Conservation (phyloP, 768 basidiomycete genomes). For the Mycena leptocephala region DNA sequence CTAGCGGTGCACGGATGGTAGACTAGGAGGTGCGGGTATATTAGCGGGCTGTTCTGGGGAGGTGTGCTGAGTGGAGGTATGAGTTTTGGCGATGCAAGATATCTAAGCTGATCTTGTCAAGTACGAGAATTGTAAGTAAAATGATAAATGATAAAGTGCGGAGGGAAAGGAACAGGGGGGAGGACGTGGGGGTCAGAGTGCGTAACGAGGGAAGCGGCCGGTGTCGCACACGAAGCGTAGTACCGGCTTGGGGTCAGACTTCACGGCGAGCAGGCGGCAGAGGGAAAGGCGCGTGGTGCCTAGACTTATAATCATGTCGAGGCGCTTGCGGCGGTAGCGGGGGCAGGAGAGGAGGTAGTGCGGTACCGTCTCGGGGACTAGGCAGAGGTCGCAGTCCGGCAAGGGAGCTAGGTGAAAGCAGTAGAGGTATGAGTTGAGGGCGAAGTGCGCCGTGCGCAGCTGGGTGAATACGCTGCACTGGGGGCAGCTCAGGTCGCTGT, state of each 20-base stretch:
- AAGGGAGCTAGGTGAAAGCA: neutral
- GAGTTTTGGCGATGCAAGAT: too few relatives aligned
- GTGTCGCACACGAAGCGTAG: neutral
- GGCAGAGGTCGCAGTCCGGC: neutral
- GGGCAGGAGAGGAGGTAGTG: too few relatives aligned
- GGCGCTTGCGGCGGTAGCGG: too few relatives aligned
- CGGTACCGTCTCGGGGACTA: too few relatives aligned
- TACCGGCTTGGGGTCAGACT: neutral
- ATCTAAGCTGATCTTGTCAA: too few relatives aligned
- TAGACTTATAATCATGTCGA: too few relatives aligned
- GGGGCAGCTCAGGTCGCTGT: neutral
- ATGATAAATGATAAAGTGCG: too few relatives aligned
- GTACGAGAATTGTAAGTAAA: too few relatives aligned
- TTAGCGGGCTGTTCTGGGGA: too few relatives aligned
- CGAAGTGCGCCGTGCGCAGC: neutral
- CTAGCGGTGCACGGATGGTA: too few relatives aligned
- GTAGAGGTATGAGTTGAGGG: neutral
- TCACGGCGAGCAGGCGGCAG: neutral
- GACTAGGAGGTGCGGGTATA: too few relatives aligned
- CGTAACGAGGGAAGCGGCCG: neutral
- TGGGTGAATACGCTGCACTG: neutral
- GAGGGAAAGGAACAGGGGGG: neutral
- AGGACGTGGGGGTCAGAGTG: neutral
- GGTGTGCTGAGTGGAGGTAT: too few relatives aligned
- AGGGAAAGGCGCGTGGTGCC: neutral